These are phyloP conservation scores for Aspergillus sergii DNA, from an alignment of 2,329 filamentous ascomycete species.

Conservation along the genomic window DNA sequence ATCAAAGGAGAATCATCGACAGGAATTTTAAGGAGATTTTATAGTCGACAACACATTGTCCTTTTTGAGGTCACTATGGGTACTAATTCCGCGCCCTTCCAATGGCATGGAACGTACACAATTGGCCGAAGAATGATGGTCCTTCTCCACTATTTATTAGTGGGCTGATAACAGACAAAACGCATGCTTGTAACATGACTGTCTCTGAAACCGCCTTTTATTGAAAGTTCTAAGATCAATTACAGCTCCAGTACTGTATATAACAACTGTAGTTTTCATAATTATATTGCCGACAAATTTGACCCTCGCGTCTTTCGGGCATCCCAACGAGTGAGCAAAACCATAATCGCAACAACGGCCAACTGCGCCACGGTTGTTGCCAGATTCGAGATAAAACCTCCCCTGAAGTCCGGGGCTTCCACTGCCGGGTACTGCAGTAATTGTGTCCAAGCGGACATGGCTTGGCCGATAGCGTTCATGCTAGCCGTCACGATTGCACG, in stretches of 20 bases:
- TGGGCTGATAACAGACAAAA: too few relatives aligned
- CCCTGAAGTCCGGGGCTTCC: slow-evolving; percentile 36
- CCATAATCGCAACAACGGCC: neutral
- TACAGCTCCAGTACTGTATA: too few relatives aligned
- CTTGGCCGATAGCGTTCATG: slow-evolving; percentile 50
- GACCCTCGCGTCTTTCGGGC: neutral
- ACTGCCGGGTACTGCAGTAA: slow-evolving; percentile 43
- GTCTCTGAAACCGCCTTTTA: too few relatives aligned
- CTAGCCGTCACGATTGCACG: slow-evolving; percentile 46
- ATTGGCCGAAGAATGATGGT: neutral
- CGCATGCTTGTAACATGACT: too few relatives aligned
- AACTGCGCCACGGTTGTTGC: neutral
- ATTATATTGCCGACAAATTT: neutral
- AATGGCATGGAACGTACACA: too few relatives aligned
- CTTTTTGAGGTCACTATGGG: neutral
- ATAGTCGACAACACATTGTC: neutral
- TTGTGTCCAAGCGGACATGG: slow-evolving; percentile 44
- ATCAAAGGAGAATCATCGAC: neutral
- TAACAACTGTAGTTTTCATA: too few relatives aligned
- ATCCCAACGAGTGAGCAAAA: neutral
- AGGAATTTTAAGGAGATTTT: too few relatives aligned
- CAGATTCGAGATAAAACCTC: neutral
- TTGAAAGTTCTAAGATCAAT: too few relatives aligned
- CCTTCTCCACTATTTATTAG: neutral
- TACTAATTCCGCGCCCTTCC: neutral